Evolutionary conservation across 176 grass and related monocot species (phyloP), one percentile per base, ranked within the genome.

Genomic region (Oryza glumipatula): DNA sequence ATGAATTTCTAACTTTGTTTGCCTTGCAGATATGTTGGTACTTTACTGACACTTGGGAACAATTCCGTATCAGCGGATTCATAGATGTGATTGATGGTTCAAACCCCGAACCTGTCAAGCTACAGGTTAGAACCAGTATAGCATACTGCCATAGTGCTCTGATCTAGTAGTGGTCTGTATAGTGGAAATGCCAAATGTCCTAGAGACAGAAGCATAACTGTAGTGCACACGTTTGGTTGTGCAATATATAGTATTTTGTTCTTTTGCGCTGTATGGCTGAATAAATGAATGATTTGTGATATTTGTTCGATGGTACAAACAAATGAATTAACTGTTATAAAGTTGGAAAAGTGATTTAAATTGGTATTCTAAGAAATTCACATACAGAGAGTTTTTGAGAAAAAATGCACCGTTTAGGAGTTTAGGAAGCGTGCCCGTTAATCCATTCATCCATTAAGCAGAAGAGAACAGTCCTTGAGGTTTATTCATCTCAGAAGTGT

Each of bases 41-140:
- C 67, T 96, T 96, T 80, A 92, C 87, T 5, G 96, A 99, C 68
- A 92, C 89, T 3, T 99, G 93, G 96, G 96, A 99, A 67, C 96
- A 99, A 81, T 96, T 99, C 51, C 85, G 96, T 17, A 94, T 99
- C 49, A 92, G 87, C 17, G 93, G 93, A 71, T 88, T 54, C 63
- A 92, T 96, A 78, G 89, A 92, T 67, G 83, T 83, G 67, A 90
- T 99, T 58, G 93, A 98, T 83, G 78, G 58, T 69, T 87, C 73
- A 11, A 92, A 66, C 78, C 35, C 70, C 21, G 93, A 95, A 11
- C 83, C 70, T 39, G 46, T 51, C n/a, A 95, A 94, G 83, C 76
- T 98, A 43, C 91, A 99, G 96, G 93, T 98, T 91, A 86, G 86
- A 64, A 64, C 68, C 7, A 76, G 26, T 44, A 23, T 0, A 23